Percentiles rank a stretch among this genome's conserved stretches.
phyloP scores from a whole-genome alignment of 1,284 basidiomycete species.

The Heterobasidion occidentale region DNA sequence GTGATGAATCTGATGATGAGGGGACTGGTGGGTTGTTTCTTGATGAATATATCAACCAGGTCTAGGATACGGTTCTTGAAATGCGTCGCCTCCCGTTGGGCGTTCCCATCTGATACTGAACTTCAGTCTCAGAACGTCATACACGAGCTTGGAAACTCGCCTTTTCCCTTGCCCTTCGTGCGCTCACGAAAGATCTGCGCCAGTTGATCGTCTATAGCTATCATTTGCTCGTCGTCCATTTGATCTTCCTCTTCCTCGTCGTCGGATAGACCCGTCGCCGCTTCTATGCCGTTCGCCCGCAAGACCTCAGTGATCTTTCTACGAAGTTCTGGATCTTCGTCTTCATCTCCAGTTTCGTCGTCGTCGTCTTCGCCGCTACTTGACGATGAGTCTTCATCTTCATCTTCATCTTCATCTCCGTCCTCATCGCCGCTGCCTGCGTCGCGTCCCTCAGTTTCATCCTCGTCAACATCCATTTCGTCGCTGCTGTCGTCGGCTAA shows the following conservation, averaged over 20 bases:
- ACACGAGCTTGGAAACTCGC: conserved; percentile 27
- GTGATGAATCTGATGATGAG: conserved; percentile 62
- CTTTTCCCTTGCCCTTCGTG: conserved; percentile 55
- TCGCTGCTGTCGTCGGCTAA: conserved; percentile 33
- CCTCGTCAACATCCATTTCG: conserved; percentile 30
- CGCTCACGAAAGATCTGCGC: conserved; percentile 81
- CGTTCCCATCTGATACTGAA: conserved; percentile 40
- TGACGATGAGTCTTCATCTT: conserved; percentile 18
- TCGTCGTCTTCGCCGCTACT: conserved; percentile 43
- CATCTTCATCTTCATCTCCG: conserved; percentile 27
- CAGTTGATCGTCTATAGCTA: conserved; percentile 90
- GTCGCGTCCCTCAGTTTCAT: conserved; percentile 32
- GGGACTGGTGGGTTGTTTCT: conserved; percentile 65
- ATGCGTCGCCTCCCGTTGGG: conserved; percentile 79
- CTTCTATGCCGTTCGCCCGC: conserved; percentile 62
- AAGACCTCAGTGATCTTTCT: conserved; percentile 75
- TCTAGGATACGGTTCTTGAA: conserved; percentile 96
- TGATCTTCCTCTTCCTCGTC: conserved; percentile 58
- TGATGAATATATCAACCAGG: conserved; percentile 79
- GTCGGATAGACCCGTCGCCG: conserved; percentile 38
- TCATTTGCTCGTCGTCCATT: conserved; percentile 97
- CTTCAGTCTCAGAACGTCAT: neutral
- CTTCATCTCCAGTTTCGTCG: conserved; percentile 36
- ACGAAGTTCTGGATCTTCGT: conserved; percentile 64
- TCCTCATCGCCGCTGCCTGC: conserved; percentile 30